A percentile compares a stretch with the other conserved stretches of the same genome.
Conservation (phyloP, 495 filamentous ascomycete genomes). For the Parathielavia hyrcaniae region DNA sequence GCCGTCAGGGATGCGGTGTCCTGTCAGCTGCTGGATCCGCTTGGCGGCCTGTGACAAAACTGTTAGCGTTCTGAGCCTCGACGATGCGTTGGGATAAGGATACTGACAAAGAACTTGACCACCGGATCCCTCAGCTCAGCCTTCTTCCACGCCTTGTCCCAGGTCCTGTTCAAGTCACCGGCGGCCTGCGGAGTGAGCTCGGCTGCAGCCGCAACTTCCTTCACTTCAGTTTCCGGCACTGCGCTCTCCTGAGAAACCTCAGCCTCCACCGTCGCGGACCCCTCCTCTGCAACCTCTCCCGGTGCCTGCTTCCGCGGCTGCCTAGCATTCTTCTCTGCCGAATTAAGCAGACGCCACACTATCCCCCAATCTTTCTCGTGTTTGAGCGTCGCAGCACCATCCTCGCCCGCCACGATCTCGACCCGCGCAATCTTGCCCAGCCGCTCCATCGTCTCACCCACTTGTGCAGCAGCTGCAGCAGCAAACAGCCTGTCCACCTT, state of each 20-base stretch:
- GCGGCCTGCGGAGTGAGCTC: slow-evolving; percentile 27
- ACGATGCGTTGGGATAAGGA: not conserved
- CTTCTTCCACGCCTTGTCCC: slow-evolving; percentile 47
- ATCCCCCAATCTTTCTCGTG: slow-evolving; percentile 10
- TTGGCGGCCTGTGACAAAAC: slow-evolving; percentile 56
- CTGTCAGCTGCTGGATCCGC: slow-evolving; percentile 70
- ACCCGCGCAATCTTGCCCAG: slow-evolving; percentile 18
- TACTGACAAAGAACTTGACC: slow-evolving; percentile 62
- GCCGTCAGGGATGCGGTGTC: slow-evolving; percentile 64
- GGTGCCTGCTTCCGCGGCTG: not conserved
- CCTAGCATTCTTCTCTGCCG: slow-evolving; percentile 12
- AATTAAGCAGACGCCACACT: slow-evolving; percentile 9
- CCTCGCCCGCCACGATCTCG: slow-evolving; percentile 14
- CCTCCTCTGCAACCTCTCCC: not conserved
- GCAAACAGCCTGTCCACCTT: slow-evolving; percentile 15
- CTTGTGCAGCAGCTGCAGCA: too few species aligned
- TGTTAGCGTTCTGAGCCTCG: not conserved
- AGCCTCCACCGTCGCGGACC: not conserved
- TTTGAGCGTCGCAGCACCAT: slow-evolving; percentile 26
- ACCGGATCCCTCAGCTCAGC: slow-evolving; percentile 51
- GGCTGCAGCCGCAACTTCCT: not conserved
- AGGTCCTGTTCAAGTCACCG: slow-evolving; percentile 27
- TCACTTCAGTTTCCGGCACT: not conserved
- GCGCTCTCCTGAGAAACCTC: slow-evolving; percentile 1
- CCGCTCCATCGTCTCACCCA: not conserved